Conservation (phyloP, 139 green algal species). For the Pleodorina starrii region DNA sequence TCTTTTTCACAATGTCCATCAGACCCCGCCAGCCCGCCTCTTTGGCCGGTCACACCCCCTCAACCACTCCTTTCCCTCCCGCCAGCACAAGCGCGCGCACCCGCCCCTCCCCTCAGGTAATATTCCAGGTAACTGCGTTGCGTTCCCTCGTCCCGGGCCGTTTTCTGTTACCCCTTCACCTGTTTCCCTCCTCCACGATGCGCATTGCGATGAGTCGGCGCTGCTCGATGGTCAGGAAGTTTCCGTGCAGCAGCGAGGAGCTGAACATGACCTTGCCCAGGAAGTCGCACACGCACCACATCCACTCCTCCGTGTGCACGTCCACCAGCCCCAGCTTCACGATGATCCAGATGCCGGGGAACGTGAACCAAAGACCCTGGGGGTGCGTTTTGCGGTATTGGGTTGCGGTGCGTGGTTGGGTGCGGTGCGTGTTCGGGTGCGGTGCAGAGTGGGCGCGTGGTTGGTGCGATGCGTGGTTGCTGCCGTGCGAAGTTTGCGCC, state of each 20-base stretch:
- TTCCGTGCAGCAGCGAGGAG: constrained; percentile 64
- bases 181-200: constrained; percentile 64
- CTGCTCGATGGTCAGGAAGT: constrained; percentile 73
- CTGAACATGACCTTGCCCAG: constrained; percentile 68
- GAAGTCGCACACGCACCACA: constrained; percentile 57
- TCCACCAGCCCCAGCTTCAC: constrained; percentile 35
- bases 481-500: no score
- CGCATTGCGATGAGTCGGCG: constrained; percentile 60
- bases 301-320: constrained; percentile 53
- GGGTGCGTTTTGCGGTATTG: neutral
- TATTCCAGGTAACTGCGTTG: no score
- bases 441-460: no score
- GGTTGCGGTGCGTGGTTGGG: no score
- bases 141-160: no score
- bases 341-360: constrained; percentile 53
- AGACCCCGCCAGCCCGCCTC: no score
- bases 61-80: neutral
- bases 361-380: constrained; percentile 61
- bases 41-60: neutral
- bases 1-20: no score
- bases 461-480: no score
- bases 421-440: no score
- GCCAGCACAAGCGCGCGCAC: no score
- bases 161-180: constrained; percentile 31
- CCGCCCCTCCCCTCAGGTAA: no score